These are phyloP conservation scores for Boletus vermiculosoides DNA, from an alignment of 768 basidiomycete species.

Conservation along the genomic window DNA sequence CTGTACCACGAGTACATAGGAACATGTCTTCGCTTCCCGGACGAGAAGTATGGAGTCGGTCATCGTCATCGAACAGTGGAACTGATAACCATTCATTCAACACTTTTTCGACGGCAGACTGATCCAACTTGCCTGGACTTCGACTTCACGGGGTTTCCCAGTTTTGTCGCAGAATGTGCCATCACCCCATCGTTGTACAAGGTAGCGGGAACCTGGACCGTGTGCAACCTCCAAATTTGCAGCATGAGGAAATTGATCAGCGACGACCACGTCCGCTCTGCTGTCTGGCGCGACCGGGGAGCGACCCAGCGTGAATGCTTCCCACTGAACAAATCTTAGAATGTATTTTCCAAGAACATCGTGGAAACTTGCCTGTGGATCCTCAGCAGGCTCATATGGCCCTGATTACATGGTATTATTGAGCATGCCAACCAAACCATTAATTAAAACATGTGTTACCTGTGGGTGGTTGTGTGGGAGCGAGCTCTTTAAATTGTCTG, in stretches of 20 bases:
- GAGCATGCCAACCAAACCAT: slow-evolving; percentile 13
- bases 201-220: slow-evolving; percentile 80
- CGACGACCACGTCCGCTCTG: slow-evolving; percentile 62
- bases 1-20: slow-evolving; percentile 91
- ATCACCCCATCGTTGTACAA: slow-evolving; percentile 88
- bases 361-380: slow-evolving; percentile 62
- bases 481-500: slow-evolving; percentile 89
- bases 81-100: slow-evolving; percentile 44
- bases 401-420: slow-evolving; percentile 43
- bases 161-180: slow-evolving; percentile 95
- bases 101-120: slow-evolving; percentile 1
- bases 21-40: slow-evolving; percentile 91
- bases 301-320: slow-evolving; percentile 74
- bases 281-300: slow-evolving; percentile 60
- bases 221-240: slow-evolving; percentile 76
- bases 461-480: slow-evolving; percentile 61
- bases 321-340: slow-evolving; percentile 50
- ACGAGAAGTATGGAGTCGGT: slow-evolving; percentile 88
- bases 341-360: slow-evolving; percentile 25
- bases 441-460: slow-evolving; percentile 44
- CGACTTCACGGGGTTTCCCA: slow-evolving; percentile 80
- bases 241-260: slow-evolving; percentile 61
- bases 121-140: slow-evolving; percentile 75
- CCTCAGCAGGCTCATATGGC: slow-evolving; percentile 78
- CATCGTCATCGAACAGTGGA: slow-evolving; percentile 95